Evolutionary conservation across 805 yeast genomes (phyloP), one percentile per base, ranked within the genome.

Genomic region (Yamadazyma scolyti): DNA sequence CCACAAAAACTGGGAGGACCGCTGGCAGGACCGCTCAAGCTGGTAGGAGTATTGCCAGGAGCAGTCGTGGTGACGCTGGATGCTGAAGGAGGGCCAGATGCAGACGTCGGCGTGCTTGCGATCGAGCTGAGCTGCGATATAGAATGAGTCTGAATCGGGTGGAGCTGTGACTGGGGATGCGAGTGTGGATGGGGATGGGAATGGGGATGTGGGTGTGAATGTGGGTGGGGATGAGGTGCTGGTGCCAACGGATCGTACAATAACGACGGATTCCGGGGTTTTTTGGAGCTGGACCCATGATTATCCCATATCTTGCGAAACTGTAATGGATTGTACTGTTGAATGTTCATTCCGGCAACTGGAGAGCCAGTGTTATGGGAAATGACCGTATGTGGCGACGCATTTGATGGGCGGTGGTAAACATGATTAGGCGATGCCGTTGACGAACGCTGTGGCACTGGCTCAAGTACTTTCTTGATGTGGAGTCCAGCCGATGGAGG

Each of bases 221-320:
- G n/a, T n/a, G n/a, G n/a, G n/a, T n/a, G n/a, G n/a, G 46, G 41
- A 13, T 27, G 33, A 9, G 70, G 68, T 3, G 47, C 61, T 1
- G 73, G 67, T 2, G 73, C 72, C 33, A 72, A 55, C 1, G 79
- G 79, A 40, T 73, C 79, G 32, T 59, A 53, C 20, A 68, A 57
- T 22, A 72, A 52, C 8, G 76, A 71, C 4, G 76, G 76, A 33
- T 64, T 58, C 39, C 78, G 48, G 13, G 16, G 27, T 9, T 28
- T 27, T 20, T 57, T 68, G 30, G 71, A 52, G 5, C 32, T 23
- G 5, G 33, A 24, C 9, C 25, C 27, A 18, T 25, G 34, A 5
- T 40, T 31, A 24, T 56, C 61, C 64, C 66, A 61, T 12, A 61
- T 58, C 34, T 61, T 59, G 27, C 65, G 42, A 43, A 61, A 61